These are phyloP conservation scores for Antrodiella citrinella DNA, from an alignment of 768 basidiomycete genomes.

Conservation along the genomic window DNA sequence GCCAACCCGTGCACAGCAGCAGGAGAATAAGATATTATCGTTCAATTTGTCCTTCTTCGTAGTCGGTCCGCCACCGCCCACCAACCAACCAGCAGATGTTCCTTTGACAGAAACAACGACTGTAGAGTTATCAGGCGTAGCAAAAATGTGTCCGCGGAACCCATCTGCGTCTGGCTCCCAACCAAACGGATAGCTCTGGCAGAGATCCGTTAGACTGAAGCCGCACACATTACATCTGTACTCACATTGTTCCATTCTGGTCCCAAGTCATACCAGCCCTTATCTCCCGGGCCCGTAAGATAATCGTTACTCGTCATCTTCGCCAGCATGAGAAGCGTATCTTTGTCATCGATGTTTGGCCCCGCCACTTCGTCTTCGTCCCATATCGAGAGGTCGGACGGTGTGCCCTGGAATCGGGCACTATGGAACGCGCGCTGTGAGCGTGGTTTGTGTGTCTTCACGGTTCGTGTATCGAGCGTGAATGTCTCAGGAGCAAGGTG, in stretches of 20 bases:
- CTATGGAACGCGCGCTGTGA: conserved; percentile 28
- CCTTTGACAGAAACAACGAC: conserved; percentile 89
- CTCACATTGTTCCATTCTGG: conserved; percentile 55
- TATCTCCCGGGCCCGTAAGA: conserved; percentile 33
- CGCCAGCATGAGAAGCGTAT: conserved; percentile 68
- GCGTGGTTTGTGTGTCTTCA: conserved; percentile 38
- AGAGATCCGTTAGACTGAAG: background rate
- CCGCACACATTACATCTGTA: conserved; percentile 2
- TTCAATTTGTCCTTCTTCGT: conserved; percentile 86
- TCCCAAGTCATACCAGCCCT: conserved; percentile 66
- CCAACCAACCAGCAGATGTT: conserved; percentile 67
- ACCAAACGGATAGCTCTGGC: conserved; percentile 67
- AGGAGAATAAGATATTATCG: conserved; percentile 92
- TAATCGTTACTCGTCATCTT: conserved; percentile 93
- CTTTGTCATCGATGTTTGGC: conserved; percentile 67
- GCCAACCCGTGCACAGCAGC: conserved; percentile 93
- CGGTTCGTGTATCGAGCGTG: conserved; percentile 30
- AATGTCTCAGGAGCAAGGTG: conserved; percentile 25
- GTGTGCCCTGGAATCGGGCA: conserved; percentile 26
- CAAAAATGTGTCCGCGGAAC: conserved; percentile 87
- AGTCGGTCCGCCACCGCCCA: conserved; percentile 76
- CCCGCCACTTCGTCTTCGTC: conserved; percentile 50
- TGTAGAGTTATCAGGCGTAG: conserved; percentile 74
- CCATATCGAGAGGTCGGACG: conserved; percentile 42
- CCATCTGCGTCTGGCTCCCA: conserved; percentile 91